Evolutionary conservation across 139 green algal genomes (phyloP), one percentile per base, ranked within the genome.

Genomic region (Chlamydomonas sp.): DNA sequence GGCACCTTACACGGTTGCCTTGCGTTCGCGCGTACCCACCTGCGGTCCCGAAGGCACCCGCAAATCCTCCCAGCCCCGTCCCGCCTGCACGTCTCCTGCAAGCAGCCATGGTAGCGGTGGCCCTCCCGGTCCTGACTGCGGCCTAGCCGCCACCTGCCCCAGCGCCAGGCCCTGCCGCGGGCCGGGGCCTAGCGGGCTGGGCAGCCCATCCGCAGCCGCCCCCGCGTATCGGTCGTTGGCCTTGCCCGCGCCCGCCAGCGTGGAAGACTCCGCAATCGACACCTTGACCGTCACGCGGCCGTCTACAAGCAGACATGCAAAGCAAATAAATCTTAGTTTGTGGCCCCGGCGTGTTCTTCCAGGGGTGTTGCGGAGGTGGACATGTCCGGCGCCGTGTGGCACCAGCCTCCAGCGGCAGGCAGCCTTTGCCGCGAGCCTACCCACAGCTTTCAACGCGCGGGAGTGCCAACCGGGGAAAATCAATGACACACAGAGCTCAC

Each of bases 171-270:
- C 31, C 31, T 49, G 31, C 31, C 31, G 31, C 31, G 31, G 31
- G 31, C 31, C 31, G 31, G 31, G 31, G 31, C 31, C 31, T 49
- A 49, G 31, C 68, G 80, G 80, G 60, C 80, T 86, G 69, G 80
- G 59, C 68, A 86, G 80, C 12, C 59, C 68, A 5, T 78, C 80
- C 18, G 69, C 58, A 0, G 80, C 80, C 31, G 31, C 31, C 31
- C 31, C 31, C 12, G 80, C 80, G 71, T 86, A 86, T 8, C 80
- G 80, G 68, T 86, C 68, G 69, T 86, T 86, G 68, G 59, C 68
- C 58, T 58, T 68, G 18, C 69, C 63, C 31, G 31, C 31, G 31
- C 31, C 31, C 31, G 31, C 31, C 31, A 49, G 31, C 31, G 31
- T 49, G 31, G 31, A 49, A 49, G 31, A 49, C 31, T 49, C 31